Evolutionary conservation across 1,139 yeast species (phyloP).

Genomic region (Casaregolazyma suthepensis): DNA sequence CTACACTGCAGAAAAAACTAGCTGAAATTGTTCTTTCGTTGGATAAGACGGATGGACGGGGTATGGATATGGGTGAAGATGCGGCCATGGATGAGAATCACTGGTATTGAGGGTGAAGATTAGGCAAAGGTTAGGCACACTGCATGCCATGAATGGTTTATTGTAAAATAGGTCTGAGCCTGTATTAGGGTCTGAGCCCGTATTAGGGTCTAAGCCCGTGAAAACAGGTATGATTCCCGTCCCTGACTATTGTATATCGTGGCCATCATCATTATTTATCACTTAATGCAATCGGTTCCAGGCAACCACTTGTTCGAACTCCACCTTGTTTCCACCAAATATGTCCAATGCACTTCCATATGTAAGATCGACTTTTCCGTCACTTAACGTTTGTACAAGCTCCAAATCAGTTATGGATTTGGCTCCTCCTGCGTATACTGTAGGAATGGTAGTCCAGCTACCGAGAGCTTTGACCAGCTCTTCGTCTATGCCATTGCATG

Average conservation of each 20-base stretch:
- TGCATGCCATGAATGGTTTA: neutral
- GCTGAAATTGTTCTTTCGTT: conserved; percentile 85
- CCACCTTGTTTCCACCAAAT: conserved; percentile 81
- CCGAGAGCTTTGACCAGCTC: conserved; percentile 64
- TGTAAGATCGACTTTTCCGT: conserved; percentile 82
- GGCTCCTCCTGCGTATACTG: conserved; percentile 98
- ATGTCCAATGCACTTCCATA: conserved; percentile 91
- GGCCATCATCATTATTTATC: neutral
- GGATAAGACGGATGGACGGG: conserved; percentile 36
- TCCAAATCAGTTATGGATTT: conserved; percentile 61
- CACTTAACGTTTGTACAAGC: conserved; percentile 58
- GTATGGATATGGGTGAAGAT: conserved; percentile 6
- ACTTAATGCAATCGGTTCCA: conserved; percentile 48
- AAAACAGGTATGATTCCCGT: neutral
- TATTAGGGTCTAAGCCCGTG: neutral
- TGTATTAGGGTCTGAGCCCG: neutral
- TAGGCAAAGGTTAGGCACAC: neutral
- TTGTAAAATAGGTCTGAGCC: neutral
- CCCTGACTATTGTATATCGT: neutral
- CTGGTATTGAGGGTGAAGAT: conserved; percentile 7
- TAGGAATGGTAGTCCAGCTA: conserved; percentile 73
- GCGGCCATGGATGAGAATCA: conserved; percentile 8
- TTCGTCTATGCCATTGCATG: conserved; percentile 87
- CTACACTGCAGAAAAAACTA: conserved; percentile 78
- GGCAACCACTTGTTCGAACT: conserved; percentile 60